Percentiles rank a stretch among this genome's conserved stretches.
phyloP scores from a whole-genome alignment of 2,329 filamentous ascomycete species.

The Zarea fungicola region DNA sequence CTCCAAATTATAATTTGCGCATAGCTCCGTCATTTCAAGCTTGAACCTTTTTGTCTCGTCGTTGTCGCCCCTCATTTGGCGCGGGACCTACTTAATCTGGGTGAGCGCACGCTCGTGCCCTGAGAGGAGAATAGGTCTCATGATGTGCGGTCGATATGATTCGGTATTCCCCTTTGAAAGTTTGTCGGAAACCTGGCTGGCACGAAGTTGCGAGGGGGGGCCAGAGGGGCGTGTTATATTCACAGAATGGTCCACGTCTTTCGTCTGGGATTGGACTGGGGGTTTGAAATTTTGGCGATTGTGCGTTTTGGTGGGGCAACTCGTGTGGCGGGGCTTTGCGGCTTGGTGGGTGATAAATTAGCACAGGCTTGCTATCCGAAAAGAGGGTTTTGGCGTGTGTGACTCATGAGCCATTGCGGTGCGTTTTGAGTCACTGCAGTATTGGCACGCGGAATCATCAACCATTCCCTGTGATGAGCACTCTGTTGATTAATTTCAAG shows the following conservation, averaged over 20 bases:
- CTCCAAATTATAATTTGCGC: too few species aligned
- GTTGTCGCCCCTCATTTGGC: constrained; percentile 5
- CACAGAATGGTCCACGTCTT: constrained; percentile 2
- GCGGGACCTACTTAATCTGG: constrained; percentile 73
- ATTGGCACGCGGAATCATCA: not conserved
- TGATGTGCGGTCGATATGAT: constrained; percentile 43
- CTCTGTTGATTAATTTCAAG: too few species aligned
- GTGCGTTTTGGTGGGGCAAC: constrained; percentile 41
- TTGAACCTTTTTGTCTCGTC: too few species aligned
- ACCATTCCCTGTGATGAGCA: too few species aligned
- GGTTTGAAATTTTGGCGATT: constrained; percentile 40
- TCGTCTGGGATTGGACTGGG: constrained; percentile 19
- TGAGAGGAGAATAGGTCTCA: constrained; percentile 94
- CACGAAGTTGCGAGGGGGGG: constrained; percentile 7
- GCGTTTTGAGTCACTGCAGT: constrained; percentile 2
- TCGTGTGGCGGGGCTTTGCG: constrained; percentile 9
- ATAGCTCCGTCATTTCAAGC: too few species aligned
- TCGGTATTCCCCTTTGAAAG: not conserved
- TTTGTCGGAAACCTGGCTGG: constrained; percentile 6
- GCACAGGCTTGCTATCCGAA: not conserved
- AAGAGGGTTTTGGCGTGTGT: not conserved
- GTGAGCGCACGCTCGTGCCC: constrained; percentile 96
- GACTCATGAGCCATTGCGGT: not conserved
- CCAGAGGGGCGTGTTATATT: constrained; percentile 9
- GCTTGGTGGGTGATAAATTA: constrained; percentile 1